Base-by-base conservation (phyloP, 1,139 yeast species). In the Lodderomyces parapsilosis region DNA sequence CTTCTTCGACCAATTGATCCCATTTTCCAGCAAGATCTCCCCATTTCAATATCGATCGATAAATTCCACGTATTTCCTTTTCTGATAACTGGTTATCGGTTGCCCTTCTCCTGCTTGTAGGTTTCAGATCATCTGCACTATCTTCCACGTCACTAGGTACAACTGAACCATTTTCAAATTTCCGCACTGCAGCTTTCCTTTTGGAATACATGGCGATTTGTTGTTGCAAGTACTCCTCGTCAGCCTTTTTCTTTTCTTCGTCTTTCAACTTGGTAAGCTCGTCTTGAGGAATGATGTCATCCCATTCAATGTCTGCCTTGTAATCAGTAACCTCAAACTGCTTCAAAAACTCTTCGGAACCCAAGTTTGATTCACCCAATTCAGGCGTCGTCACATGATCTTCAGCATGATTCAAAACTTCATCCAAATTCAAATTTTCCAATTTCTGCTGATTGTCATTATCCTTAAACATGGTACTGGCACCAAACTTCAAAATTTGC, bases 301-400 rank as follows among this genome's bases (percentile, higher is more conserved):
- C 99, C 99, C 99, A 94, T 53, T 90, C 95, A 47, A 93, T 90
- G 62, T 94, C 98, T 0, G 99, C 98, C 65, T 94, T 94, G 65
- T 91, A 94, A 63, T 94, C 99, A 0, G 99, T 94, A 43, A 94
- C 99, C 65, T 94, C 99, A 63, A 94, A 94, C 65, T 94, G 99
- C 58, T 83, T 89, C 66, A 94, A 77, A 60, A 94, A 94, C 65
- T 94, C 99, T 64, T 94, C 99, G 41, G 99, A 96, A 47, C 99
- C 99, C 48, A 94, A 74, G 58, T 93, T 95, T 13, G 96, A 88
- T 59, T 94, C 98, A 6, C 98, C 99, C 20, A 93, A 66, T 41
- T 93, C 99, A 0, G 98, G 98, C 0, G 99, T 87, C 1, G 99
- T 93, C 18, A 86, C 83, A 61, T 93, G 98, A 60, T 94, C 98